Percentiles rank a stretch among this genome's conserved stretches.
Evolutionary conservation across 805 yeast species (phyloP).

Genomic region (Candida jianshihensis): DNA sequence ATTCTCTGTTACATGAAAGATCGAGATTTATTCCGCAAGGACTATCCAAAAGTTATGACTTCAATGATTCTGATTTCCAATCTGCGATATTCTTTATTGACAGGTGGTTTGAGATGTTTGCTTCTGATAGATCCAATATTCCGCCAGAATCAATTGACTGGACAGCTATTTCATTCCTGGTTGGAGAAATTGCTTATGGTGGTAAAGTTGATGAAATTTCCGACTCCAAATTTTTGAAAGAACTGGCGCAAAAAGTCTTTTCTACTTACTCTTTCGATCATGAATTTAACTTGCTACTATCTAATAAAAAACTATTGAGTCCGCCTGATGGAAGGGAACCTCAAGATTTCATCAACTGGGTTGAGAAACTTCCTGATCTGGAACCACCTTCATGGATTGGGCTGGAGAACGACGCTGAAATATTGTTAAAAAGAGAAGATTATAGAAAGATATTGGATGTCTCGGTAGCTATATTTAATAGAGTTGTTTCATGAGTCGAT

Average conservation of each 20-base stretch:
- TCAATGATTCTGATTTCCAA: constrained; percentile 65
- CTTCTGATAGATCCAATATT: constrained; percentile 26
- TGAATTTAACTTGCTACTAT: constrained; percentile 35
- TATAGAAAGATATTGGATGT: constrained; percentile 3
- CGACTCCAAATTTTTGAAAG: constrained; percentile 33
- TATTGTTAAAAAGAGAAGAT: constrained; percentile 17
- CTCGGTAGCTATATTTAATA: background rate
- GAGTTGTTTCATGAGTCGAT: background rate
- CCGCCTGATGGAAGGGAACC: constrained; percentile 42
- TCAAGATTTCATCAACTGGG: constrained; percentile 40
- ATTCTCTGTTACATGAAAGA: constrained; percentile 54
- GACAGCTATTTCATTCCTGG: constrained; percentile 40
- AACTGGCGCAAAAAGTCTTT: constrained; percentile 34
- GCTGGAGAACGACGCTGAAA: constrained; percentile 37
- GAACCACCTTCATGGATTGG: constrained; percentile 51
- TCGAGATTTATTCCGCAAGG: constrained; percentile 57
- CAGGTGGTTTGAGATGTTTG: constrained; percentile 29
- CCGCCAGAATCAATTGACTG: constrained; percentile 47
- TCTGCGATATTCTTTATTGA: constrained; percentile 40
- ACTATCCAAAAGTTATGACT: constrained; percentile 54
- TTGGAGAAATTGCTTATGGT: constrained; percentile 58
- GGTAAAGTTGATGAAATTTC: constrained; percentile 41
- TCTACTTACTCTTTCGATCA: constrained; percentile 30
- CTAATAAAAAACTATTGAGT: constrained; percentile 12
- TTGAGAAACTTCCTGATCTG: constrained; percentile 42